Evolutionary conservation across 352 stramenopile genomes (phyloP).

Genomic region (Thraustotheca clavata): DNA sequence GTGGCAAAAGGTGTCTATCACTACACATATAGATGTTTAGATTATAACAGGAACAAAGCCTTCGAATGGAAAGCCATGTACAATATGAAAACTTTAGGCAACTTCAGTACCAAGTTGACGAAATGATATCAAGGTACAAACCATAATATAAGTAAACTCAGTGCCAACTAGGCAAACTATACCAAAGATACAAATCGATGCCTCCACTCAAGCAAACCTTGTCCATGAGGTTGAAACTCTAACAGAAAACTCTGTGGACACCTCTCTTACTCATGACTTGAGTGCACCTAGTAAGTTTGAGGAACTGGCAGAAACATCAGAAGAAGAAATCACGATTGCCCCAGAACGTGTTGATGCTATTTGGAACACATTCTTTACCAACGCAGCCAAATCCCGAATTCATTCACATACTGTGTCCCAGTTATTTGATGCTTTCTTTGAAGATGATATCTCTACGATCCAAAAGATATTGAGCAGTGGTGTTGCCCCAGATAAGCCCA

Average conservation of each 20-base stretch:
- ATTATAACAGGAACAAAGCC: background rate
- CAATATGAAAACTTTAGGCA: background rate
- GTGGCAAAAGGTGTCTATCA: background rate
- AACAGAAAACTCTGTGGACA: too few relatives aligned
- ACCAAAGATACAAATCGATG: too few relatives aligned
- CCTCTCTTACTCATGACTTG: too few relatives aligned
- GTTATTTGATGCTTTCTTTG: conserved; percentile 47
- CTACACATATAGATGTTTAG: background rate
- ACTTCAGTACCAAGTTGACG: conserved; percentile 14
- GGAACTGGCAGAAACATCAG: too few relatives aligned
- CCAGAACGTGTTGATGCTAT: conserved; percentile 37
- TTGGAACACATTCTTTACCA: conserved; percentile 75
- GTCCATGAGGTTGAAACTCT: too few relatives aligned
- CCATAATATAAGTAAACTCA: too few relatives aligned
- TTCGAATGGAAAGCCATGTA: background rate
- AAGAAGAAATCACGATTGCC: background rate
- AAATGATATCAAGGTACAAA: too few relatives aligned
- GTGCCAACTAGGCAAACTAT: too few relatives aligned
- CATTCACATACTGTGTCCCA: background rate
- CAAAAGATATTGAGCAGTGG: conserved; percentile 42
- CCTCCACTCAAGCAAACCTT: too few relatives aligned
- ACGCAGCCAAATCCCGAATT: conserved; percentile 24
- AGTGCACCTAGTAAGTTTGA: too few relatives aligned
- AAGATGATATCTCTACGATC: conserved; percentile 33
- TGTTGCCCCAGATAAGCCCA: conserved; percentile 42